Base-by-base conservation (phyloP, 1,284 basidiomycete genomes). In the Paramarasmius palmivorus region DNA sequence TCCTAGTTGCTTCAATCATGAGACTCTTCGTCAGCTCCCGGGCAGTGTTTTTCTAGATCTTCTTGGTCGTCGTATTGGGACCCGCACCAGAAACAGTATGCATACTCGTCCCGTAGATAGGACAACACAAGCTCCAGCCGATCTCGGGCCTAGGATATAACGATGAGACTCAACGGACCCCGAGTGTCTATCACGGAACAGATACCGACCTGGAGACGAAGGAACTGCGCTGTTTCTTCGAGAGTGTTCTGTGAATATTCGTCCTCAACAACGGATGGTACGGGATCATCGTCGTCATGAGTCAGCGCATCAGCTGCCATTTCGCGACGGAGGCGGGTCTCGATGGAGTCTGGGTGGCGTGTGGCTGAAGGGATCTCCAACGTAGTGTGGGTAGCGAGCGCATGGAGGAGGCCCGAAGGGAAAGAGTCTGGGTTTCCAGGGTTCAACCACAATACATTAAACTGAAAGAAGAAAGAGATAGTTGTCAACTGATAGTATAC, bases 11-110 rank as follows among this genome's bases (percentile, higher is more conserved):
- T 15, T 78, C 71, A 92, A 70, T 91, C 87, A 65, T 94, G 92
- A 50, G 82, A 82, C 32, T 91, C 88, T 67, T 94, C 92, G 36
- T 82, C 79, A 35, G 73, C 66, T 2, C 92, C 92, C 3, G 92
- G 92, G 68, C 92, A 94, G 52, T 85, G 76, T 38, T 64, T 67
- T 51, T 72, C 72, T 73, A 94, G 72, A 52, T 92, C 88, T 23
- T 81, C 78, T 10, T 69, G 66, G 58, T 77, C 73, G 17, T 80
- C 75, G 65, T 93, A 94, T 61, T 83, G 78, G 5, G 85, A 81
- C 8, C 92, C 92, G 65, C 92, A 94, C 89, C 90, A 94, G 68
- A 93, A 92, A 65, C 92, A 94, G 67, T 93, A 93, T 15, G 74
- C 67, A 65, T 89, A 82, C 57, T 76, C 78, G 40, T 79, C 73